Percentiles rank a stretch among this genome's conserved stretches.
Evolutionary conservation across 192 early-diverging fungal genomes (phyloP).

Genomic region (Backusella morwellensis): DNA sequence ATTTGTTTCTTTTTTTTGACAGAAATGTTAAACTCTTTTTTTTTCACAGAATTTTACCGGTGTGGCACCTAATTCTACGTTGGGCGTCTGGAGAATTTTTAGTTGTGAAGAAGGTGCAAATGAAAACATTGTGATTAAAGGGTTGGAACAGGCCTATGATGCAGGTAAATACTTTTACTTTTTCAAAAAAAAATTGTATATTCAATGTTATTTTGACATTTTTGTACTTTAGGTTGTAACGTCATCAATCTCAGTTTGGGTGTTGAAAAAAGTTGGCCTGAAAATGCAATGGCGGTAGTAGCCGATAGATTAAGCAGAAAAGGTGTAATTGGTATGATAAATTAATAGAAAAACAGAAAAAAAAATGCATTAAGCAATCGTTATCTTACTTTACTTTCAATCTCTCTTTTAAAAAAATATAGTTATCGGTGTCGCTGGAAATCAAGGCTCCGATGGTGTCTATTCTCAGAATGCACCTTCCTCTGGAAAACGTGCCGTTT

Average conservation of each 20-base stretch:
- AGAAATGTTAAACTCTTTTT: constrained; percentile 3
- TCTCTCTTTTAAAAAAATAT: not conserved
- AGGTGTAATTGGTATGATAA: constrained; percentile 34
- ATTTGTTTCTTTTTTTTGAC: not conserved
- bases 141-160: constrained; percentile 61
- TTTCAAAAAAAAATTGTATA: not conserved
- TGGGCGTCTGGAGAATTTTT: constrained; percentile 80
- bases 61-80: constrained; percentile 59
- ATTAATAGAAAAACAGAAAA: not conserved
- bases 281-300: constrained; percentile 59
- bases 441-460: constrained; percentile 60
- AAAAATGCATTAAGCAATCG: not conserved
- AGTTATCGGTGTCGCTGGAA: constrained; percentile 64
- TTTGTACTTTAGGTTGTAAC: constrained; percentile 36
- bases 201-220: not conserved
- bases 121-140: constrained; percentile 73
- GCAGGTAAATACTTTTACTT: constrained; percentile 36
- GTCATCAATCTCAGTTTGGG: constrained; percentile 87
- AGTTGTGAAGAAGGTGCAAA: constrained; percentile 66
- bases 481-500: constrained; percentile 51
- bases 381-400: not conserved
- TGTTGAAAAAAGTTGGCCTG: constrained; percentile 58
- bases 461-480: constrained; percentile 57
- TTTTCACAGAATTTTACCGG: constrained; percentile 46
- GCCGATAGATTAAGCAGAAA: constrained; percentile 46